Evolutionary conservation across 192 early-diverging fungal genomes (phyloP), one percentile per base, ranked within the genome.

Genomic region (Lunasporangiospora selenospora): DNA sequence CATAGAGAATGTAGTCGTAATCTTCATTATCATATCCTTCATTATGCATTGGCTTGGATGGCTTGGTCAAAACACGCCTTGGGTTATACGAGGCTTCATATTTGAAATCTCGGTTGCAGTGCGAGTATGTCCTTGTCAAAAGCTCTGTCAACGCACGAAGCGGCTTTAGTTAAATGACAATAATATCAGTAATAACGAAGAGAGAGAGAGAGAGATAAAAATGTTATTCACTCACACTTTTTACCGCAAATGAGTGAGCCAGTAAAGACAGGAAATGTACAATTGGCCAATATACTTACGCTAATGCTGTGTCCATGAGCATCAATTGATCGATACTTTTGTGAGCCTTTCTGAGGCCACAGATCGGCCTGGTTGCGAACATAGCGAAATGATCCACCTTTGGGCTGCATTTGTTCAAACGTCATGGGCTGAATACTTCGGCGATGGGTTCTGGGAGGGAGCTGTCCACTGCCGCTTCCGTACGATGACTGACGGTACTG

Each of bases 21-120:
- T 98, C 93, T 65, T 92, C 90, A 76, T 99, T 99, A 69, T 99
- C 97, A 62, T 84, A 88, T 9, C 95, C 95, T 50, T 96, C 90
- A 65, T 98, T 99, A 61, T 88, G 86, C 18, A 85, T 82, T 3
- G 92, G 90, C 57, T 98, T 94, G 21, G 90, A 91, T 0, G 97
- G 97, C 55, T 98, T 93, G 7, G 97, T 99, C 43, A 99, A 75
- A 10, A 95, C 95, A 23, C 97, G 80, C 18, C 95, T 88, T 16
- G 95, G 96, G 45, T 94, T 93, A 32, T 87, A 81, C 3, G 84
- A 62, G 16, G 87, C 80, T 71, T 92, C 83, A 64, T 98, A 99
- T 38, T 75, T 67, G 69, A 91, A 98, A 18, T 88, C 81, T n/a
- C 90, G 85, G 71, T 97, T 95, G 53, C 89, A 90, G 30, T 80